phyloP scores from a whole-genome alignment of 2,329 filamentous ascomycete species.

The Metarhizium album region DNA sequence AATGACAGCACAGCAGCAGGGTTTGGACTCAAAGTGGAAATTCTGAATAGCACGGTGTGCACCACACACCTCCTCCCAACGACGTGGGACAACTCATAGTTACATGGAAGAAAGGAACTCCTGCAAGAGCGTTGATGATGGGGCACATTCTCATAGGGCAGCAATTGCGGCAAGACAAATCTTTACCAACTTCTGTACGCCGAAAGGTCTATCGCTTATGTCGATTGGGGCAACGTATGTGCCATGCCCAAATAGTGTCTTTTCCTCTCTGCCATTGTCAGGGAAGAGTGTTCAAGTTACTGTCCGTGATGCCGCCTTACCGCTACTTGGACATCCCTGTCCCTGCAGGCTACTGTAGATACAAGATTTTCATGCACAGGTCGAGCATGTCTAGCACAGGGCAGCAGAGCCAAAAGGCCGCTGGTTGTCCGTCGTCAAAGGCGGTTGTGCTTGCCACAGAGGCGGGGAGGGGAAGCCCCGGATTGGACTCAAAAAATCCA shows the following conservation, averaged over 20 bases:
- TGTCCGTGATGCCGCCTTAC: conserved; percentile 1
- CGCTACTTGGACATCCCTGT: conserved; percentile 2
- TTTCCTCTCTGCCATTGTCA: not conserved
- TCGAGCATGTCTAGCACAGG: not conserved
- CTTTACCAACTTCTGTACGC: not conserved
- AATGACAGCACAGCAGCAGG: conserved; percentile 1
- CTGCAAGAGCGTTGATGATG: conserved; percentile 25
- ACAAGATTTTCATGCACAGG: not conserved
- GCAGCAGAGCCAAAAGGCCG: not conserved
- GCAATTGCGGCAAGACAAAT: conserved; percentile 5
- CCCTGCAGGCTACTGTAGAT: too few species aligned
- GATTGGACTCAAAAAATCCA: not conserved
- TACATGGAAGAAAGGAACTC: conserved; percentile 3
- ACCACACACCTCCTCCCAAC: conserved; percentile 1
- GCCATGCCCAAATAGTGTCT: not conserved
- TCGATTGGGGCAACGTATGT: not conserved
- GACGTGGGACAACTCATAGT: conserved; percentile 1
- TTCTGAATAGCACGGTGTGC: not conserved
- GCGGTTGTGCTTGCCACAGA: not conserved
- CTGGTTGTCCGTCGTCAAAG: not conserved
- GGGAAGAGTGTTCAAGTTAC: not conserved
- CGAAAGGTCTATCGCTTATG: not conserved
- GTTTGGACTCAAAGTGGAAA: conserved; percentile 3
- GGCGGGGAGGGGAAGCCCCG: not conserved
- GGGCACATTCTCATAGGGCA: conserved; percentile 31